Base-by-base conservation (phyloP, 129 eudicot genomes). In the Flaveria brownii region DNA sequence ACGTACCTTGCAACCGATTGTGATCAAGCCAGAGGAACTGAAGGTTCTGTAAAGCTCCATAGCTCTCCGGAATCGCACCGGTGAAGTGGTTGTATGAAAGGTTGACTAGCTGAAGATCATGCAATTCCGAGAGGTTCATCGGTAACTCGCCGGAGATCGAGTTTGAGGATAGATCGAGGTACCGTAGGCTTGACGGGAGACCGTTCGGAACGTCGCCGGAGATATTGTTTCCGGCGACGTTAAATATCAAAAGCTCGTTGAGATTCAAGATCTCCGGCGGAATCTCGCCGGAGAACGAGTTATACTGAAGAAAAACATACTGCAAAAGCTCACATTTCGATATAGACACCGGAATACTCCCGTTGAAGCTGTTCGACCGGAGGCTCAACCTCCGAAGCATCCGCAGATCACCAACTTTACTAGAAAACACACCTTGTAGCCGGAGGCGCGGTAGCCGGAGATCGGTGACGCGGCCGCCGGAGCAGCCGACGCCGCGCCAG, bases 401-500 rank as follows among this genome's bases (percentile, higher is more conserved):
- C 84, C 91, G 85, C 72, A 92, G 43, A 78, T 83, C 78, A 63
- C 85, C 73, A 5, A 92, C 28, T 33, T 83, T 74, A 7, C 68
- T 70, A 28, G 88, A 52, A 10, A 92, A 77, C 1, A 80, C 70
- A 18, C 97, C 97, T 43, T 82, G 63, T 72, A 92, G 92, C 62
- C 81, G 86, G 47, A 89, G 87, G 0, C 82, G 85, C 8, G 97
- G 97, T 12, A 92, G 86, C 9, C 93, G 89, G 33, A 92, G 83
- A 78, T 89, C 91, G 7, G 28, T 78, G 57, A 89, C 96, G 8
- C 60, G 84, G 78, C 87, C 76, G 62, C 41, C 28, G 75, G 71
- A 71, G 84, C 98, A 92, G 15, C 57, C 25, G 75, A 92, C 85
- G 18, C 98, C 98, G 17, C 87, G 96, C 98, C 98, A 92, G 83